A percentile compares a stretch with the other conserved stretches of the same genome.
These are phyloP conservation scores for Metschnikowia proteae DNA, from an alignment of 805 yeast genomes.

Conservation along the genomic window DNA sequence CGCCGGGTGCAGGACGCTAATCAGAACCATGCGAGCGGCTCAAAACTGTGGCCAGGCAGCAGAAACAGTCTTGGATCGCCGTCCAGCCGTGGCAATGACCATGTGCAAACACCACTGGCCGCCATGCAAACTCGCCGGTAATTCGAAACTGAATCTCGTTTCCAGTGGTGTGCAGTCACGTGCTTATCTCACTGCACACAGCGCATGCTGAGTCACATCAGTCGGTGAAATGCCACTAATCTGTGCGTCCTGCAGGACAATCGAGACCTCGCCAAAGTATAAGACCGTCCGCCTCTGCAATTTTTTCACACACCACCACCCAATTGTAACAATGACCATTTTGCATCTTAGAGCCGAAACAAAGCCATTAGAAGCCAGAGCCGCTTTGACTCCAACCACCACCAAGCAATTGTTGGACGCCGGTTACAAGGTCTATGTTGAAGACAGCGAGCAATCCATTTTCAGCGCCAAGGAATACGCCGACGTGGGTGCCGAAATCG, in stretches of 20 bases:
- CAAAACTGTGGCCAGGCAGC: background rate
- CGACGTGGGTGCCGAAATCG: conserved; percentile 78
- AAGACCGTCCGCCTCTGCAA: background rate
- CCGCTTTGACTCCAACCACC: conserved; percentile 91
- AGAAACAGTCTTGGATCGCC: too few relatives aligned
- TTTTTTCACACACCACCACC: background rate
- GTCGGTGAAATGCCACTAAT: background rate
- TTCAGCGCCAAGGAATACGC: conserved; percentile 74
- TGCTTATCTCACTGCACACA: conserved; percentile 4
- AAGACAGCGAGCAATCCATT: conserved; percentile 79
- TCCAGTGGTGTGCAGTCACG: background rate
- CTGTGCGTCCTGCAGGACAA: conserved; percentile 1
- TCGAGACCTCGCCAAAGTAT: background rate
- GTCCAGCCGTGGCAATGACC: too few relatives aligned
- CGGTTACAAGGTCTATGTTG: conserved; percentile 86
- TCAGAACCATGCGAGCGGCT: background rate
- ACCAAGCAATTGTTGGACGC: conserved; percentile 79
- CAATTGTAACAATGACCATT: conserved; percentile 37
- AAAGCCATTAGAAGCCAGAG: conserved; percentile 95
- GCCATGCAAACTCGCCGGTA: too few relatives aligned
- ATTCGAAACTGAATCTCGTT: background rate
- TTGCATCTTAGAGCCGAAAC: conserved; percentile 95
- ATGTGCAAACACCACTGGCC: too few relatives aligned
- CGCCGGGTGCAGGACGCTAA: background rate
- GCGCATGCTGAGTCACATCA: conserved; percentile 1